Evolutionary conservation across 176 grass and related monocot species (phyloP).

Genomic region (Poa annua): DNA sequence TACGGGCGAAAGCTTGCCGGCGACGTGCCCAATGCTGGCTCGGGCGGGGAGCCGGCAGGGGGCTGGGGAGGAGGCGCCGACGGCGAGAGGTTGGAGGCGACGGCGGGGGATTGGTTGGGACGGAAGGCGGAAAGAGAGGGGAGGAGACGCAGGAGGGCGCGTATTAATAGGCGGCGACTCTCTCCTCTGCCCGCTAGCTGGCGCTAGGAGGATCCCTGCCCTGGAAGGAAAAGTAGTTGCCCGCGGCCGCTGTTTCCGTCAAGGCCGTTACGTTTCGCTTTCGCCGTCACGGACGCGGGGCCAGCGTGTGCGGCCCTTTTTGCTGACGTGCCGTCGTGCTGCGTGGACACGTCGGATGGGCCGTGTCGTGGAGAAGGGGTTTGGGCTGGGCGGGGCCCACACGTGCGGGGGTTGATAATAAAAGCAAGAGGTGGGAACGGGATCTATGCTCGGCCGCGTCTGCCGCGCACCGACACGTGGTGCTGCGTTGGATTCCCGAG

Average conservation of each 20-base stretch:
- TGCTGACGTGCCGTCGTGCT: not conserved
- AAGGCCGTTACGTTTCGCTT: constrained; percentile 32
- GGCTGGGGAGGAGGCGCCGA: not conserved
- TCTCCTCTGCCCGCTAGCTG: not conserved
- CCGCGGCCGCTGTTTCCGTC: constrained; percentile 30
- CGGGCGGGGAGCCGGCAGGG: not conserved
- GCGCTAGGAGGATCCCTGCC: not conserved
- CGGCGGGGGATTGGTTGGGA: not conserved
- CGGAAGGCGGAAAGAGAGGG: constrained; percentile 26
- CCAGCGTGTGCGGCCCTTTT: not conserved
- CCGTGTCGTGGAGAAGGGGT: not conserved
- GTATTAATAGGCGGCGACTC: constrained; percentile 66
- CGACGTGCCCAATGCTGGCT: constrained; percentile 32
- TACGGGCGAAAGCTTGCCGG: not conserved
- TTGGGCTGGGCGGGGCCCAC: not conserved
- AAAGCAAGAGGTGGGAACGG: constrained; percentile 12
- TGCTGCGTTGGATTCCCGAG: not conserved
- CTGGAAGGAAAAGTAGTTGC: constrained; percentile 20
- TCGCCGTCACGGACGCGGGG: constrained; percentile 33
- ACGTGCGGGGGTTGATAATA: not conserved
- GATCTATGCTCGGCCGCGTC: constrained; percentile 11
- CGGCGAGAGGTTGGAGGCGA: not conserved
- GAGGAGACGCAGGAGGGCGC: not conserved
- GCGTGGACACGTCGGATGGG: not conserved
- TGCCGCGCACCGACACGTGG: constrained; percentile 35